Evolutionary conservation across 495 filamentous ascomycete species (phyloP), one percentile per base, ranked within the genome.

Genomic region (Penicillium atrosanguineum): DNA sequence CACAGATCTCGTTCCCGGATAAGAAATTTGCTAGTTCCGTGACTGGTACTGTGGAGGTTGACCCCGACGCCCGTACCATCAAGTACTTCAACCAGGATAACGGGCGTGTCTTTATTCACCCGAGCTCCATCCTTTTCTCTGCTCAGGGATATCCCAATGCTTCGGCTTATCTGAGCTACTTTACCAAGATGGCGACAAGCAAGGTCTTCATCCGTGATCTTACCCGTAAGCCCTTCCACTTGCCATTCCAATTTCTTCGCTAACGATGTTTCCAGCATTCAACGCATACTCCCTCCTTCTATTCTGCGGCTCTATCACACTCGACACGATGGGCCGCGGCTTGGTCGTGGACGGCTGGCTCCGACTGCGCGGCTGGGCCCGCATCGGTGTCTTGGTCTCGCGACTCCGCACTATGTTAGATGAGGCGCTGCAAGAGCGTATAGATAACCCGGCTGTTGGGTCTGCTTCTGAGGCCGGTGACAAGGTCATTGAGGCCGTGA

Each of bases 291-390:
- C 88, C 5, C 79, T 96, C 6, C 82, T 98, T 23, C 80, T 98
- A n/a, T 97, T 98, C 70, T 86, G 86, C 8, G 93, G 92, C 7
- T 77, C 83, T 11, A 90, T 97, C 41, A 78, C 79, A 42, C 81
- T 98, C 2, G 94, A 98, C 68, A 95, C 91, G 0, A 79, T 88
- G 40, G 94, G 93, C 3, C 80, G 93, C 7, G 94, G 95, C 4
- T 73, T 98, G 3, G 73, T 97, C 14, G 90, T 98, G 6, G 95
- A 97, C 71, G 91, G 90, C 38, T 97, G 95, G 95, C 69, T 97
- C 34, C 79, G 89, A 28, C 72, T 97, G 20, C 81, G 91, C 7
- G 94, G 94, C 3, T 97, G 95, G 94, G 95, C 95, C 3, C 77
- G 95, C 19, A 92, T 98, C 48, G 94, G 94, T 11, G 93, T 96